A percentile compares a stretch with the other conserved stretches of the same genome.
phyloP scores from a whole-genome alignment of 805 yeast genomes.

The Clavispora santaluciae region DNA sequence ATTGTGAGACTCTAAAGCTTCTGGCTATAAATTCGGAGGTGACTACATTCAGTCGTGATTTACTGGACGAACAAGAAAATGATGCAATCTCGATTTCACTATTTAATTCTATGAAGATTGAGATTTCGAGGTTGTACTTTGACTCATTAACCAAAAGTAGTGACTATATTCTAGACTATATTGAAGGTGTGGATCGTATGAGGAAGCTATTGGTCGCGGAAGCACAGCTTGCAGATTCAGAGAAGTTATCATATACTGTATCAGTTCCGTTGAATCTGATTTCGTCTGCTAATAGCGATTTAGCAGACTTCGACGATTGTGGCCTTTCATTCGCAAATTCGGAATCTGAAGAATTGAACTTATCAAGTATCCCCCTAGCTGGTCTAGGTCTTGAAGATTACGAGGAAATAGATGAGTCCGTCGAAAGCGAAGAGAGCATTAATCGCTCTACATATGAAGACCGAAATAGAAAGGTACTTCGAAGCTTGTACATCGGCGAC shows the following conservation, averaged over 20 bases:
- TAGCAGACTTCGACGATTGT: constrained; percentile 13
- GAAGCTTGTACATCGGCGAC: constrained; percentile 67
- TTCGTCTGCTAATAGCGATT: constrained; percentile 17
- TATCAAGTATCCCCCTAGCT: constrained; percentile 13
- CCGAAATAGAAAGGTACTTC: constrained; percentile 66
- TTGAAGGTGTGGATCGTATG: constrained; percentile 68
- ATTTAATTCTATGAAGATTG: constrained; percentile 46
- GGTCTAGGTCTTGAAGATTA: constrained; percentile 19
- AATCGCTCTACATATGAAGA: constrained; percentile 43
- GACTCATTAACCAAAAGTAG: constrained; percentile 10
- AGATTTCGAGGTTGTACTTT: constrained; percentile 30
- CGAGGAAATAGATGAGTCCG: constrained; percentile 16
- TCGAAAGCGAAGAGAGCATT: constrained; percentile 10
- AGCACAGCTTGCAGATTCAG: constrained; percentile 42
- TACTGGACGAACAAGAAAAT: constrained; percentile 66
- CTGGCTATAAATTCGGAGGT: constrained; percentile 42
- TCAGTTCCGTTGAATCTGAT: constrained; percentile 32
- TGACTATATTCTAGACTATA: constrained; percentile 54
- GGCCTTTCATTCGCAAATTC: constrained; percentile 11
- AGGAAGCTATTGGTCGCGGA: constrained; percentile 56
- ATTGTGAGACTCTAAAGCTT: constrained; percentile 28
- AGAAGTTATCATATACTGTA: constrained; percentile 37
- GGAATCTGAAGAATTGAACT: constrained; percentile 25
- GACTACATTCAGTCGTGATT: constrained; percentile 45
- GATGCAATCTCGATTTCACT: constrained; percentile 41